These are phyloP conservation scores for Trichosporon asahii DNA, from an alignment of 1,284 basidiomycete genomes.

Conservation along the genomic window DNA sequence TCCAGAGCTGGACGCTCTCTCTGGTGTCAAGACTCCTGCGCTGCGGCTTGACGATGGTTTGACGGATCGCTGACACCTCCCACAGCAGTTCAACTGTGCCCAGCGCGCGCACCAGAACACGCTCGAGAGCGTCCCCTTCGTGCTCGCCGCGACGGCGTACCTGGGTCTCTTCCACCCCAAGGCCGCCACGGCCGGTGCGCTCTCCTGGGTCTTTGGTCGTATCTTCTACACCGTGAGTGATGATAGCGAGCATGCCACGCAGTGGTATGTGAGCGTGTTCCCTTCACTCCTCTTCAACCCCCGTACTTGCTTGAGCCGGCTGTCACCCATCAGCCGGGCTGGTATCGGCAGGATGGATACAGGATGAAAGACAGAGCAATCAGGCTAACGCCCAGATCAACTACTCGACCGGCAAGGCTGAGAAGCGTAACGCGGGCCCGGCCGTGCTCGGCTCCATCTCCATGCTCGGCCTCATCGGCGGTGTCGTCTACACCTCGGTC, in stretches of 20 bases:
- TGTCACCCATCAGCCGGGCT: no score
- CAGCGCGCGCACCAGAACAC: constrained; percentile 47
- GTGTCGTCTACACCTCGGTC: constrained; percentile 3
- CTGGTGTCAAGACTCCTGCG: no score
- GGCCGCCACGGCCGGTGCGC: constrained; percentile 27
- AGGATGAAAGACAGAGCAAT: no score
- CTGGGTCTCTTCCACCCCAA: constrained; percentile 43
- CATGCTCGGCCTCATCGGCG: constrained; percentile 11
- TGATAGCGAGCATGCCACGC: no score
- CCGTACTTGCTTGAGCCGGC: no score
- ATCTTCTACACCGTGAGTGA: constrained; percentile 39
- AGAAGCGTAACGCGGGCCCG: constrained; percentile 19
- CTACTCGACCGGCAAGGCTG: constrained; percentile 32
- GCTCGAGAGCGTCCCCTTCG: constrained; percentile 39
- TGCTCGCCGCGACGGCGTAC: constrained; percentile 32
- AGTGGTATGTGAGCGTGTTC: no score
- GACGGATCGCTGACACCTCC: not conserved
- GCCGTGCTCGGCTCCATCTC: constrained; percentile 27
- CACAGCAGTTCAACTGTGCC: constrained; percentile 41
- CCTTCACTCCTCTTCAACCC: no score
- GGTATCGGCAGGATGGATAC: no score
- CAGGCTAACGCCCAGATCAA: constrained; percentile 21
- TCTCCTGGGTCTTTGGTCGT: constrained; percentile 33
- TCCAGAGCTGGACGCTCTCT: no score
- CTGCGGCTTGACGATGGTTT: no score